phyloP scores from a whole-genome alignment of 192 early-diverging fungal genomes.

The Entophlyctis luteolus region DNA sequence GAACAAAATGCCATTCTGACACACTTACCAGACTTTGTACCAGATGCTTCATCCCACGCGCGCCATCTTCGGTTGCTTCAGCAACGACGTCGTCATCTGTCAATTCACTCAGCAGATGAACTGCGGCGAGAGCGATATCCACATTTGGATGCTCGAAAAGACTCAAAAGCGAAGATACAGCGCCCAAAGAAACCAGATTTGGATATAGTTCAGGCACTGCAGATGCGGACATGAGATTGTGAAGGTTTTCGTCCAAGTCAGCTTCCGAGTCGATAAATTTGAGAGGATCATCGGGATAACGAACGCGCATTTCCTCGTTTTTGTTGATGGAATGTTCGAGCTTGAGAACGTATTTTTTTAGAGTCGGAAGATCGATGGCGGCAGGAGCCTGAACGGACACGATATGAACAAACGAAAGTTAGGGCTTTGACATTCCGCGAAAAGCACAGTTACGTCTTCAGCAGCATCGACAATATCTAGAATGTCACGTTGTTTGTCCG shows the following conservation, averaged over 20 bases:
- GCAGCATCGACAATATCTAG: conserved; percentile 79
- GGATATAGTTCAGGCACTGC: conserved; percentile 78
- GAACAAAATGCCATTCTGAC: background rate
- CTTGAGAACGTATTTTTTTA: conserved; percentile 73
- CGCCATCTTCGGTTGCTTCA: conserved; percentile 52
- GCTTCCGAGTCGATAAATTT: conserved; percentile 94
- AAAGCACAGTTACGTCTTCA: conserved; percentile 59
- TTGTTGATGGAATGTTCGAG: conserved; percentile 83
- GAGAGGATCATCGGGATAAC: conserved; percentile 67
- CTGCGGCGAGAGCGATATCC: conserved; percentile 80
- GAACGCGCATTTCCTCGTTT: conserved; percentile 83
- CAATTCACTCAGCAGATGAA: conserved; percentile 85
- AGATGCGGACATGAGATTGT: conserved; percentile 68
- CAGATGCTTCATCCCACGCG: conserved; percentile 64
- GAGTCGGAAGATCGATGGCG: conserved; percentile 58
- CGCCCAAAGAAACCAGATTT: conserved; percentile 66
- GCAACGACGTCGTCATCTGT: conserved; percentile 82
- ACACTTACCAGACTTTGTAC: conserved; percentile 59
- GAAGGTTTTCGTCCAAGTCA: conserved; percentile 88
- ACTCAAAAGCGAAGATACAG: conserved; percentile 60
- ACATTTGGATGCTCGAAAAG: conserved; percentile 90
- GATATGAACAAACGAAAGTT: no score
- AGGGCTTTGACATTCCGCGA: no score
- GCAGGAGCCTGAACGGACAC: conserved; percentile 37
- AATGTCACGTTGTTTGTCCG: conserved; percentile 69